Conservation (phyloP, 495 filamentous ascomycete genomes). For the Podospora anserina region DNA sequence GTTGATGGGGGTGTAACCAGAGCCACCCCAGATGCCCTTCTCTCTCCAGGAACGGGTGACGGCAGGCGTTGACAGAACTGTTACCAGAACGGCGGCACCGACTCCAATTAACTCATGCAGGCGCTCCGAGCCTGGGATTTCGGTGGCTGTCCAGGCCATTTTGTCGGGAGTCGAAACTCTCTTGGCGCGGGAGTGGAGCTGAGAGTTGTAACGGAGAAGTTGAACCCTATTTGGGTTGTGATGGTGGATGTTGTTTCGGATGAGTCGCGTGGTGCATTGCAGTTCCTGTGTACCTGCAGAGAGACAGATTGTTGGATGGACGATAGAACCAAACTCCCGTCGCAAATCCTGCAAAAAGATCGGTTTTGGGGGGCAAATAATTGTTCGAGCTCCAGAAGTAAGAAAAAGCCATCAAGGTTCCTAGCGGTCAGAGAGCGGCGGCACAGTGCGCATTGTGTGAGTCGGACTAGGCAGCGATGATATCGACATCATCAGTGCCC, state of each 20-base stretch:
- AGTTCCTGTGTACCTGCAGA: not conserved
- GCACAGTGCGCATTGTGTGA: constrained; percentile 9
- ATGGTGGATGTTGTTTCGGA: constrained; percentile 7
- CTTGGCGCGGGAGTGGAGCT: not conserved
- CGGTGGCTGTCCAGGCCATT: not conserved
- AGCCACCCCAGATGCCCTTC: not conserved
- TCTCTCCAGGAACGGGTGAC: constrained; percentile 7
- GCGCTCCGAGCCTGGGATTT: constrained; percentile 18
- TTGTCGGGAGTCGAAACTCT: constrained; percentile 4
- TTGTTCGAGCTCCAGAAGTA: not conserved
- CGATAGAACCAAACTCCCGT: not conserved
- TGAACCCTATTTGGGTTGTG: constrained; percentile 8
- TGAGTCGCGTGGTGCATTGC: constrained; percentile 11
- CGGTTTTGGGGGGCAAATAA: constrained; percentile 1
- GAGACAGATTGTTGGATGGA: not conserved
- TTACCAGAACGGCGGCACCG: constrained; percentile 12
- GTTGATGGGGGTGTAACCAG: constrained; percentile 9
- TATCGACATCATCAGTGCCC: not conserved
- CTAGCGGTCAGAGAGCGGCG: not conserved
- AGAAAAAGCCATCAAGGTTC: not conserved
- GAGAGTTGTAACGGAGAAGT: not conserved
- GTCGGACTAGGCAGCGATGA: not conserved
- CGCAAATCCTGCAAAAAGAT: constrained; percentile 3
- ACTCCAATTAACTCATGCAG: constrained; percentile 11
- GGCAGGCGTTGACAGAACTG: constrained; percentile 16